Conservation (phyloP, 148 eudicot genomes). For the Chenopodium album region DNA sequence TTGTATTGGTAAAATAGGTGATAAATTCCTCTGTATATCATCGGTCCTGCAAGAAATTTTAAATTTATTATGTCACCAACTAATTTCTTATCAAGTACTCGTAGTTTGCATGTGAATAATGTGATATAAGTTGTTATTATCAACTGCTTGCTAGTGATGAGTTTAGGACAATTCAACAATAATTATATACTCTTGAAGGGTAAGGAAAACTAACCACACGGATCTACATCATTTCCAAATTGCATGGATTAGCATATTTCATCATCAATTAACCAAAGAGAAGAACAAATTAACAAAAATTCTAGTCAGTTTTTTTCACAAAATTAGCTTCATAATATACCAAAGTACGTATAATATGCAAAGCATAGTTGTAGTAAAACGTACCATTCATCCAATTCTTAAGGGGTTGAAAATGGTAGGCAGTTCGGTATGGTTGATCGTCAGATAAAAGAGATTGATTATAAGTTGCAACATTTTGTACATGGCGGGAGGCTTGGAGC, state of each 20-base stretch:
- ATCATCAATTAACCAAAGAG: neutral
- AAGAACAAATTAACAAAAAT: neutral
- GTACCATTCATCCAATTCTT: constrained; percentile 21
- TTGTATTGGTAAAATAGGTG: constrained; percentile 79
- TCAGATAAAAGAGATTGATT: neutral
- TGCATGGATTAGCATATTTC: neutral
- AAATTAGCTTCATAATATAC: neutral
- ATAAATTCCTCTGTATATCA: constrained; percentile 58
- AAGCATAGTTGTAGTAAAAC: too few relatives aligned
- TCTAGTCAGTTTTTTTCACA: neutral
- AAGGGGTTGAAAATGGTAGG: constrained; percentile 19
- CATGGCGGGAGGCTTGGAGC: neutral
- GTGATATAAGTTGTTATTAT: too few relatives aligned
- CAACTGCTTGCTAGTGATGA: too few relatives aligned
- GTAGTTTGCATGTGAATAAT: too few relatives aligned
- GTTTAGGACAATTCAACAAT: too few relatives aligned
- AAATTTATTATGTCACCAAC: neutral
- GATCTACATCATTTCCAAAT: constrained; percentile 5
- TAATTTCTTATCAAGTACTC: too few relatives aligned
- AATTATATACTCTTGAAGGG: too few relatives aligned
- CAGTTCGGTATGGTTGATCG: constrained; percentile 15
- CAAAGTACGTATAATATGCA: too few relatives aligned
- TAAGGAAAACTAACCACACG: constrained; percentile 7
- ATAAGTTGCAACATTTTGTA: neutral
- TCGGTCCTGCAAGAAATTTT: constrained; percentile 47